phyloP scores from a whole-genome alignment of 2,329 filamentous ascomycete genomes.

The Scytalidium sp. region DNA sequence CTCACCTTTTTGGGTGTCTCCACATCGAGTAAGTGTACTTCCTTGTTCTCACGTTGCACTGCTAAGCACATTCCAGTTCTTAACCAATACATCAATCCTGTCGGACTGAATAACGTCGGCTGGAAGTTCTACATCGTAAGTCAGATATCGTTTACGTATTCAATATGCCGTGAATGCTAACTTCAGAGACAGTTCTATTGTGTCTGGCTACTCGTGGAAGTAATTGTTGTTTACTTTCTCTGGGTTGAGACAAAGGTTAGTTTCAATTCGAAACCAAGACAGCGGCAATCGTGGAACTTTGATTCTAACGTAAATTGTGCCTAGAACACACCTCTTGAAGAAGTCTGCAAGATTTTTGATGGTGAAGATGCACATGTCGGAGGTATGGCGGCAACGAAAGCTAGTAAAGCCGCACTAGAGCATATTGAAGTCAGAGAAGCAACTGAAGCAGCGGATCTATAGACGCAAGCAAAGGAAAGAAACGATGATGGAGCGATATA shows the following conservation, averaged over 20 bases:
- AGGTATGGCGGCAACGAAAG: constrained; percentile 16
- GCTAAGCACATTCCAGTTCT: constrained; percentile 14
- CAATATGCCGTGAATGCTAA: constrained; percentile 6
- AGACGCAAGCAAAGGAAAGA: too few relatives aligned
- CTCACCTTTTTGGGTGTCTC: constrained; percentile 23
- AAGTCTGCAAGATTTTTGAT: constrained; percentile 69
- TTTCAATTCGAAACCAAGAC: too few relatives aligned
- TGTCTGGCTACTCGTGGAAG: constrained; percentile 26
- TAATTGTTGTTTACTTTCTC: constrained; percentile 27
- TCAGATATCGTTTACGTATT: constrained; percentile 8
- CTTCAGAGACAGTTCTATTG: constrained; percentile 29
- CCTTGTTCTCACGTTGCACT: constrained; percentile 16
- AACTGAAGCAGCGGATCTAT: not conserved
- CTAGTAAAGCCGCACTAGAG: not conserved
- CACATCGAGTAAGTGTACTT: not conserved
- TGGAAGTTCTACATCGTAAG: constrained; percentile 31
- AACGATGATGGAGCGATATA: too few relatives aligned
- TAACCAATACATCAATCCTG: constrained; percentile 22
- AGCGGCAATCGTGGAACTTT: constrained; percentile 24
- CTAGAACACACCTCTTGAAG: constrained; percentile 54
- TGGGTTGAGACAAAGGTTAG: constrained; percentile 29
- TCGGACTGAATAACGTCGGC: constrained; percentile 11
- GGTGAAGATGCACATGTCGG: constrained; percentile 48
- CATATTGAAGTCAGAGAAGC: not conserved
- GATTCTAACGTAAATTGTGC: constrained; percentile 26